Percentiles rank a stretch among this genome's conserved stretches.
phyloP scores from a whole-genome alignment of 176 grass and related monocot species.

The Eleusine coracana region DNA sequence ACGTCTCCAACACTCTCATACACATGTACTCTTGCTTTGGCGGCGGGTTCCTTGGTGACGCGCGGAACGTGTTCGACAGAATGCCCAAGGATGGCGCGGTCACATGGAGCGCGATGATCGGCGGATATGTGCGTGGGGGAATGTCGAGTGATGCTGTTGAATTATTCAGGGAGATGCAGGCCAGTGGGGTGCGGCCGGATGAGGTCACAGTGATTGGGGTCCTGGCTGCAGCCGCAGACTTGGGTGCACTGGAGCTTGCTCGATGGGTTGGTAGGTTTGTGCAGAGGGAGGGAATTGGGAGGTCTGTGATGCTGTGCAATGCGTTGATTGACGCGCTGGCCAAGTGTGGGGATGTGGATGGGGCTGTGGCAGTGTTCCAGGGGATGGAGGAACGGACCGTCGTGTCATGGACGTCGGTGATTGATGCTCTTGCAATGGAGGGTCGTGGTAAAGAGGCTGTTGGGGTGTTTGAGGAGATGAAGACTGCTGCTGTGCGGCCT shows the following conservation, averaged over 20 bases:
- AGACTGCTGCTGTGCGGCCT: constrained; percentile 39
- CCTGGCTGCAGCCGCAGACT: constrained; percentile 54
- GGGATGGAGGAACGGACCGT: constrained; percentile 57
- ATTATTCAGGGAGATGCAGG: constrained; percentile 72
- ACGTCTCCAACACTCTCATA: constrained; percentile 57
- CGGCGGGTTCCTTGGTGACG: constrained; percentile 42
- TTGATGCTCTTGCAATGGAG: constrained; percentile 79
- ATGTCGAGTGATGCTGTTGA: constrained; percentile 49
- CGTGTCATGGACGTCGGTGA: constrained; percentile 65
- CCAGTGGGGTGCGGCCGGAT: constrained; percentile 37
- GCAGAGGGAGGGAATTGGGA: constrained; percentile 44
- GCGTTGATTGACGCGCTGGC: constrained; percentile 59
- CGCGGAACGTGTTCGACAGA: constrained; percentile 67
- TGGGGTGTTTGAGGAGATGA: constrained; percentile 56
- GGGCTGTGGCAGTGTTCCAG: constrained; percentile 49
- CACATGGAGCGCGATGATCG: constrained; percentile 82
- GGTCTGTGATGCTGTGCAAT: constrained; percentile 52
- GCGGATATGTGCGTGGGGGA: constrained; percentile 58
- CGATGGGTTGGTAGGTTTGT: constrained; percentile 58
- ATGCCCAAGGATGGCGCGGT: constrained; percentile 47
- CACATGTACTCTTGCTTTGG: constrained; percentile 60
- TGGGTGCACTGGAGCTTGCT: constrained; percentile 72
- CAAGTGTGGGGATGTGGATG: constrained; percentile 72
- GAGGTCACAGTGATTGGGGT: constrained; percentile 58
- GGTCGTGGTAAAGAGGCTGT: constrained; percentile 62